These are phyloP conservation scores for Tulasnella calospora DNA, from an alignment of 768 basidiomycete genomes.

Conservation along the genomic window DNA sequence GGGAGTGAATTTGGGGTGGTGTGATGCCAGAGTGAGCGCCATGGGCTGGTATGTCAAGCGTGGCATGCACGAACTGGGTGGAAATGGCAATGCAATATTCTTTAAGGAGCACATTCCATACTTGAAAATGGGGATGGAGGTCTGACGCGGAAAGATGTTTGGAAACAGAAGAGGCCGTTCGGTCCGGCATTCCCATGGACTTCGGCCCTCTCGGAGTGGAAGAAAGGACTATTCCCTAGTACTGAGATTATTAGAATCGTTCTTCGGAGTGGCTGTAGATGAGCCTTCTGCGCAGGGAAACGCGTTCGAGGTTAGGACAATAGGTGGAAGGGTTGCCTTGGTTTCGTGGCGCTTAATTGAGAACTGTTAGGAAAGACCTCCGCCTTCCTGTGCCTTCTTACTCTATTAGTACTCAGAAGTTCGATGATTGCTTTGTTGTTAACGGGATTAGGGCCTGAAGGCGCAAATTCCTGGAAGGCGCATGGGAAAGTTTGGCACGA, in stretches of 20 bases:
- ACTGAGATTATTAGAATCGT: not conserved
- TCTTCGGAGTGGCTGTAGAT: not conserved
- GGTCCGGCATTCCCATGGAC: not conserved
- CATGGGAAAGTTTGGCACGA: not conserved
- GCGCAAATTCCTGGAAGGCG: not conserved
- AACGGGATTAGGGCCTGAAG: not conserved
- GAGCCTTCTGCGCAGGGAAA: constrained; percentile 4
- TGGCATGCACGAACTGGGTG: constrained; percentile 6
- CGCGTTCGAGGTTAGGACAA: not conserved
- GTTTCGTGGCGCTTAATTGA: not conserved
- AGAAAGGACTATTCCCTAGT: not conserved
- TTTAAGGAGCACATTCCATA: constrained; percentile 14
- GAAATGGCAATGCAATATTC: constrained; percentile 1
- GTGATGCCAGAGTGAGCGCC: constrained; percentile 18
- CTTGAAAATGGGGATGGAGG: constrained; percentile 1
- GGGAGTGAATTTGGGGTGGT: constrained; percentile 8
- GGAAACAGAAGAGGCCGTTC: not conserved
- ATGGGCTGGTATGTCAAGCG: constrained; percentile 14
- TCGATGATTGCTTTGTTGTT: not conserved
- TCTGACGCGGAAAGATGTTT: not conserved
- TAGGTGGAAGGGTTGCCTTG: not conserved
- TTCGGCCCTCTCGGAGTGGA: not conserved
- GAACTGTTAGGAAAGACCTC: not conserved
- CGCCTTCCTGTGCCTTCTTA: not conserved
- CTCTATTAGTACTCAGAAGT: not conserved